A percentile compares a stretch with the other conserved stretches of the same genome.
Conservation (phyloP, 805 yeast genomes). For the Wickerhamomyces xylosicus region DNA sequence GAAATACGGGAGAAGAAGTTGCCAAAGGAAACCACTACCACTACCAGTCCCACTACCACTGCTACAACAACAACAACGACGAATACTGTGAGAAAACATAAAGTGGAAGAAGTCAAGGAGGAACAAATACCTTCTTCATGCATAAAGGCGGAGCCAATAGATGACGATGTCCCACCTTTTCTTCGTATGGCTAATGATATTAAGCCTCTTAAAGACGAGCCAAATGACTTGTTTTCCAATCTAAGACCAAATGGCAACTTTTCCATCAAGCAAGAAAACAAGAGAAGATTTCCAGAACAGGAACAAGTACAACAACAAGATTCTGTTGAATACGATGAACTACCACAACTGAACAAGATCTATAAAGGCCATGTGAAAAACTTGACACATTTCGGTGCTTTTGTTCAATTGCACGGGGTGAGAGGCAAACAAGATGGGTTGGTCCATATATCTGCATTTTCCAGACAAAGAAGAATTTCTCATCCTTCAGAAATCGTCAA, state of each 20-base stretch:
- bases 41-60: too few relatives aligned
- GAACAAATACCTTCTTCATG: too few relatives aligned
- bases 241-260: slow-evolving; percentile 13
- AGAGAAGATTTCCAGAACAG: slow-evolving; percentile 17
- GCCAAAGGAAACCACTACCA: too few relatives aligned
- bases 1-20: too few relatives aligned
- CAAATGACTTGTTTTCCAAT: too few relatives aligned
- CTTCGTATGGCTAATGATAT: too few relatives aligned
- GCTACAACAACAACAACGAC: too few relatives aligned
- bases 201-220: too few relatives aligned
- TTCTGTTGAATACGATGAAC: slow-evolving; percentile 7
- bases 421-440: slow-evolving; percentile 40
- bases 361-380: slow-evolving; percentile 54
- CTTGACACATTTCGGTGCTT: slow-evolving; percentile 68
- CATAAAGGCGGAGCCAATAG: too few relatives aligned
- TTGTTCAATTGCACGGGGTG: slow-evolving; percentile 42
- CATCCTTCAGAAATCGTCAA: slow-evolving; percentile 51
- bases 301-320: slow-evolving; percentile 7
- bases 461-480: slow-evolving; percentile 32
- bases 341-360: slow-evolving; percentile 27
- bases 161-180: too few relatives aligned
- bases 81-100: too few relatives aligned
- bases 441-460: slow-evolving; percentile 68
- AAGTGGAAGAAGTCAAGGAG: too few relatives aligned
- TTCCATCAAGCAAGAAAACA: slow-evolving; percentile 12